Base-by-base conservation (phyloP, 805 yeast genomes). In the Pichia membranifaciens region DNA sequence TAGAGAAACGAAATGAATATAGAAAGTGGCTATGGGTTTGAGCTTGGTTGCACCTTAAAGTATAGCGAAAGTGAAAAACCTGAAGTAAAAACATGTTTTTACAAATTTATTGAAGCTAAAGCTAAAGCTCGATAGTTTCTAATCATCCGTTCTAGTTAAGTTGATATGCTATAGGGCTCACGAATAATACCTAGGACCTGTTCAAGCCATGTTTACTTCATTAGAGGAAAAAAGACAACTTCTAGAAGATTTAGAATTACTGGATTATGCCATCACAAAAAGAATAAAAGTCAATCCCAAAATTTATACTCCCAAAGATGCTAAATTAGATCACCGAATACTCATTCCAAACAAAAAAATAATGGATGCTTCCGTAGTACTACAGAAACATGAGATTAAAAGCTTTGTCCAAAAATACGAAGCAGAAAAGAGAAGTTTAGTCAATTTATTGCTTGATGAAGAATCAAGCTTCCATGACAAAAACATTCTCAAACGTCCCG, bases 371-470 rank as follows among this genome's bases (percentile, higher is more conserved):
- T 82, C 82, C 48, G 68, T 80, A 0, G 53, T 78, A 0, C 50
- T 78, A 18, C 90, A 83, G 54, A 81, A 82, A 55, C 87, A 82
- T 62, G 96, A 89, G 59, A 71, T 85, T 8, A 67, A 68, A 17
- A 53, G 60, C 37, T 76, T 89, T 44, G 54, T 75, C 4, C 65
- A 71, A 8, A 73, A 77, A 44, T 79, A 76, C 55, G 17, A 63
- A 62, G 36, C 62, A 54, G 38, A 70, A 43, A 20, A 62, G 43
- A 54, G 65, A 17, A 44, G 50, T 4, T 50, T 58, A 20, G 32
- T 69, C 5, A 54, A 56, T 4, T 29, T 41, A 3, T n/a, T 51
- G 13, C n/a, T 23, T 20, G 44, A 44, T 34, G 45, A 41, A 6
- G 45, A 28, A n/a, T 13, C 38, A 3, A 12, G 16, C 2, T 35